Conservation (phyloP, 768 basidiomycete genomes). For the Obba rivulosa region DNA sequence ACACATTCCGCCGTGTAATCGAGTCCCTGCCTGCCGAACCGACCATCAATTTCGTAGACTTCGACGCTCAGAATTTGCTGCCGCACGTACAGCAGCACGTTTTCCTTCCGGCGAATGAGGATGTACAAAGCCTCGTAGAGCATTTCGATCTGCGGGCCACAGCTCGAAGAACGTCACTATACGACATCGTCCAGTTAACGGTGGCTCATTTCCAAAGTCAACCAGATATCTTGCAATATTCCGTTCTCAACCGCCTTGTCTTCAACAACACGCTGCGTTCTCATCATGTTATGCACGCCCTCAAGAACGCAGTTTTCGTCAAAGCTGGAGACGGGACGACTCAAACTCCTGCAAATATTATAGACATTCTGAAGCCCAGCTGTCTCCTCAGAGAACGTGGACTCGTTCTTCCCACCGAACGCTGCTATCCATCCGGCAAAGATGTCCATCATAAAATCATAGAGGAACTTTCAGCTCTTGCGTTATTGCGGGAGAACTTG, state of each 20-base stretch:
- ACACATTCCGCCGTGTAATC: not conserved
- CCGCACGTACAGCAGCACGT: not conserved
- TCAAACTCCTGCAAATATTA: not conserved
- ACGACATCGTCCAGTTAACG: not conserved
- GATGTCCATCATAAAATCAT: not conserved
- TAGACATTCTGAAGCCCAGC: not conserved
- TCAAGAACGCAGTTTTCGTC: not conserved
- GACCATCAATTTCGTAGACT: not conserved
- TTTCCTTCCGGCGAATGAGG: not conserved
- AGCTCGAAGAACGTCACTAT: not conserved
- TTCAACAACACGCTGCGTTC: not conserved
- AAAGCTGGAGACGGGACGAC: constrained; percentile 1
- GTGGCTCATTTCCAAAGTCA: constrained; percentile 1
- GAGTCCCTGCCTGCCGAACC: not conserved
- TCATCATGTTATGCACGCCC: not conserved
- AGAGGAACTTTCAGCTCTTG: not conserved
- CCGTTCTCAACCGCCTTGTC: not conserved
- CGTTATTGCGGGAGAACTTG: not conserved
- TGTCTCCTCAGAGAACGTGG: not conserved
- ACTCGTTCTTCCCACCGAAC: too few species aligned
- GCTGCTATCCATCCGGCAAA: not conserved
- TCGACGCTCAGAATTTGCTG: not conserved
- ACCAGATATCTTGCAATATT: not conserved
- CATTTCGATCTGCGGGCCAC: not conserved
- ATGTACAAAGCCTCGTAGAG: not conserved